Percentiles rank a stretch among this genome's conserved stretches.
These are phyloP conservation scores for Austroboletus niveus DNA, from an alignment of 1,284 basidiomycete species.

Conservation along the genomic window DNA sequence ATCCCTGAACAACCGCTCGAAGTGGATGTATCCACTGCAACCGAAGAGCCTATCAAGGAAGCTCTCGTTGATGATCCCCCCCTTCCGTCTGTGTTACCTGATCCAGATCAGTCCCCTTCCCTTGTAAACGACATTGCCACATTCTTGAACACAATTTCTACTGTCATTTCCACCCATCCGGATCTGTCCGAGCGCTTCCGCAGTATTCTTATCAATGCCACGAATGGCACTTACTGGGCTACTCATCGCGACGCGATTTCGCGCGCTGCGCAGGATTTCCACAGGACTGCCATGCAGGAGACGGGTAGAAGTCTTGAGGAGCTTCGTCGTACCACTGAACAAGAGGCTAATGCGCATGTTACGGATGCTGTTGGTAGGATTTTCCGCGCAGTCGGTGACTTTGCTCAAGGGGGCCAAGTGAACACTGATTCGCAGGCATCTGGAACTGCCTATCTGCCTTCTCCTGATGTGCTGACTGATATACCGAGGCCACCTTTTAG, in stretches of 20 bases:
- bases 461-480: background rate
- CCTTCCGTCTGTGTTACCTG: constrained; percentile 44
- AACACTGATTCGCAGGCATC: constrained; percentile 2
- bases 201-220: constrained; percentile 58
- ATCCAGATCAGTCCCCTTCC: constrained; percentile 37
- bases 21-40: constrained; percentile 7
- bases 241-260: constrained; percentile 56
- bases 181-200: constrained; percentile 66
- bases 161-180: constrained; percentile 58
- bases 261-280: constrained; percentile 50
- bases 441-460: background rate
- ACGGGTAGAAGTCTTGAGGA: constrained; percentile 42
- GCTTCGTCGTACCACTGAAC: constrained; percentile 48
- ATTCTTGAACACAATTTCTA: constrained; percentile 53
- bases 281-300: constrained; percentile 43
- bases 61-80: constrained; percentile 47
- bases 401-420: constrained; percentile 14
- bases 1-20: constrained; percentile 24
- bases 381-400: constrained; percentile 52
- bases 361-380: constrained; percentile 62
- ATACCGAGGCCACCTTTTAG: constrained; percentile 1
- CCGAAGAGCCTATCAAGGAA: constrained; percentile 17
- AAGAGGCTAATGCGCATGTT: constrained; percentile 61
- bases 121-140: constrained; percentile 62
- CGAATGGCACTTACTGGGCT: constrained; percentile 65